A percentile compares a stretch with the other conserved stretches of the same genome.
These are phyloP conservation scores for Capsella rubella DNA, from an alignment of 441 rosid genomes.

Conservation along the genomic window DNA sequence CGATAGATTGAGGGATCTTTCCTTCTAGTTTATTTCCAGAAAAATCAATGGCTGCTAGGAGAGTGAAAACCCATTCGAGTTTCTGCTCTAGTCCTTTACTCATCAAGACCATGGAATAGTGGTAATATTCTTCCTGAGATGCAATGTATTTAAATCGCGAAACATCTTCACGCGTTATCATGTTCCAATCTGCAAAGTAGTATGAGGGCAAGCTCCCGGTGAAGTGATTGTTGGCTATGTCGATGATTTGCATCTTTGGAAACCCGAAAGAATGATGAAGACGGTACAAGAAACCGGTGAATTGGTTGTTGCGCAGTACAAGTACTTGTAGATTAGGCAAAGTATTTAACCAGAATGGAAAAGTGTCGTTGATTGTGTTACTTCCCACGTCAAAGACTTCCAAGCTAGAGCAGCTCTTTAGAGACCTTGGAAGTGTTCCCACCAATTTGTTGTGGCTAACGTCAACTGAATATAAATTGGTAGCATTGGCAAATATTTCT, in stretches of 20 bases:
- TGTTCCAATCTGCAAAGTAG: neutral
- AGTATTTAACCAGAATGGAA: neutral
- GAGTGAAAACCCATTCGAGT: neutral
- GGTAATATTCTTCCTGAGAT: neutral
- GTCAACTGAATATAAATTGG: neutral
- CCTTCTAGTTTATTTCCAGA: conserved; percentile 23
- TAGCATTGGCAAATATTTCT: conserved; percentile 19
- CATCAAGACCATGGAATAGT: neutral
- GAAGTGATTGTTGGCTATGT: neutral
- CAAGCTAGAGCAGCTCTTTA: neutral
- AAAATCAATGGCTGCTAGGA: conserved; percentile 31
- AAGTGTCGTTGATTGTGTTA: neutral
- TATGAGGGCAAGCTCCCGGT: neutral
- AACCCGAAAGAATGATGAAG: neutral
- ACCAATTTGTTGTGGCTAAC: neutral
- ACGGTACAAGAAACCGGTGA: neutral
- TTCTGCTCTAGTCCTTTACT: neutral
- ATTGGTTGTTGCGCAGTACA: neutral
- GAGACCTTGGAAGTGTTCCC: neutral
- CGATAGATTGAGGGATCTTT: conserved; percentile 21
- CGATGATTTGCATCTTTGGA: neutral
- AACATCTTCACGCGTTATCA: neutral
- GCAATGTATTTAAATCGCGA: neutral
- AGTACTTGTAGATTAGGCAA: neutral
- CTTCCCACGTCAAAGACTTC: neutral